phyloP scores from a whole-genome alignment of 371 early-diverging fungal genomes.

The Fennellomyces sp. region DNA sequence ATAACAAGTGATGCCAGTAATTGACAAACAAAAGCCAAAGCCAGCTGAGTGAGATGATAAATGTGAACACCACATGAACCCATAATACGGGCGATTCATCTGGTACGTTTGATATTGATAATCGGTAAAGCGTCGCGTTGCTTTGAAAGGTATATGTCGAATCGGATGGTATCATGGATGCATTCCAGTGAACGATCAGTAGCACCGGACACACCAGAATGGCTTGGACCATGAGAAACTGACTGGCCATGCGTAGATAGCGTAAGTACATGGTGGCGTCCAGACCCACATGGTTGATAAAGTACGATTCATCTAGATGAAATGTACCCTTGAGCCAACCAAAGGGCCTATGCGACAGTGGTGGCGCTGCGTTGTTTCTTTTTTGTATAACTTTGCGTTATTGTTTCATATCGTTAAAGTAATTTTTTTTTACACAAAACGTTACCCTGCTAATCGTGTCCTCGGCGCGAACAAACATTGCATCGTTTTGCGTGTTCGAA shows the following conservation, averaged over 20 bases:
- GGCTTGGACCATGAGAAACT: constrained; percentile 52
- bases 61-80: constrained; percentile 46
- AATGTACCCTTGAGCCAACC: constrained; percentile 48
- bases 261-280: constrained; percentile 74
- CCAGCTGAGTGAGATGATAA: constrained; percentile 37
- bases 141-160: too few species aligned
- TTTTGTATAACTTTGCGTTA: background rate
- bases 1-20: constrained; percentile 44
- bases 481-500: constrained; percentile 49
- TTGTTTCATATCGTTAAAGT: background rate
- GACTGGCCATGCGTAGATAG: constrained; percentile 66
- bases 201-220: constrained; percentile 51
- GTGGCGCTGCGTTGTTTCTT: constrained; percentile 41
- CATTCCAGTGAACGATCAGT: constrained; percentile 54
- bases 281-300: constrained; percentile 57
- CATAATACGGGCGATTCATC: constrained; percentile 31
- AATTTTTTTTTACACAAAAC: background rate
- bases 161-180: too few species aligned
- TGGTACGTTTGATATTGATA: constrained; percentile 51
- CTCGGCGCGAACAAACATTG: constrained; percentile 60
- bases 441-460: constrained; percentile 49
- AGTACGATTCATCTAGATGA: constrained; percentile 44
- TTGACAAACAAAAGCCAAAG: constrained; percentile 55
- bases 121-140: constrained; percentile 39
- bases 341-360: constrained; percentile 45